Evolutionary conservation across 129 eudicot species (phyloP).

Genomic region (Chrysanthemum seticuspe): DNA sequence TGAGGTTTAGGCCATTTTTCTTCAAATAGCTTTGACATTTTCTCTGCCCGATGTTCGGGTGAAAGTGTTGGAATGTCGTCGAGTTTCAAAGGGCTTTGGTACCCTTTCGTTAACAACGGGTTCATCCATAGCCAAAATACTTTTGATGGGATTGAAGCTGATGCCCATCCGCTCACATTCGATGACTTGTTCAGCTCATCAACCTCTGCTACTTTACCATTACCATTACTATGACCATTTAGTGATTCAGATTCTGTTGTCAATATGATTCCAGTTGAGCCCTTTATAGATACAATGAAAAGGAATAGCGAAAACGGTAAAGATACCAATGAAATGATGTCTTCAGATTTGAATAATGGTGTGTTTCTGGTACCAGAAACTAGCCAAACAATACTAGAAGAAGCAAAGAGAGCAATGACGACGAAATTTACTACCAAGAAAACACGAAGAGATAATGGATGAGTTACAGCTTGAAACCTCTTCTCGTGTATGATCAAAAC

Average conservation of each 20-base stretch:
- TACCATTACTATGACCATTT: constrained; percentile 4
- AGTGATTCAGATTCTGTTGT: constrained; percentile 27
- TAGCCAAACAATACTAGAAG: constrained; percentile 45
- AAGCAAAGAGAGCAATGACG: constrained; percentile 35
- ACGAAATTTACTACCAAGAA: constrained; percentile 50
- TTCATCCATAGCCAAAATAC: constrained; percentile 85
- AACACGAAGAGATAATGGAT: constrained; percentile 61
- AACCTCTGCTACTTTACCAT: constrained; percentile 26
- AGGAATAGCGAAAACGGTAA: constrained; percentile 51
- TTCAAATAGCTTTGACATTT: constrained; percentile 63
- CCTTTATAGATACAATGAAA: constrained; percentile 47
- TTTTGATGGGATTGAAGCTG: constrained; percentile 65
- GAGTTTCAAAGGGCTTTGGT: constrained; percentile 46
- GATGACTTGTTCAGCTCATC: constrained; percentile 39
- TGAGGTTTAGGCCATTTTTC: constrained; percentile 73
- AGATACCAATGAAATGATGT: constrained; percentile 39
- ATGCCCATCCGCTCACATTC: constrained; percentile 50
- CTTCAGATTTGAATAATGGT: constrained; percentile 35
- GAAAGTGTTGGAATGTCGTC: constrained; percentile 83
- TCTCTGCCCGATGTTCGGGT: constrained; percentile 72
- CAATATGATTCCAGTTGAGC: constrained; percentile 57
- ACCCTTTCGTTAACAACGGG: constrained; percentile 67
- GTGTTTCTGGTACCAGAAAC: constrained; percentile 31
- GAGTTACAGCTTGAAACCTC: constrained; percentile 54
- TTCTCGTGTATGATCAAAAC: constrained; percentile 64